phyloP scores from a whole-genome alignment of 495 filamentous ascomycete species.

The Aspergillus taichungensis region DNA sequence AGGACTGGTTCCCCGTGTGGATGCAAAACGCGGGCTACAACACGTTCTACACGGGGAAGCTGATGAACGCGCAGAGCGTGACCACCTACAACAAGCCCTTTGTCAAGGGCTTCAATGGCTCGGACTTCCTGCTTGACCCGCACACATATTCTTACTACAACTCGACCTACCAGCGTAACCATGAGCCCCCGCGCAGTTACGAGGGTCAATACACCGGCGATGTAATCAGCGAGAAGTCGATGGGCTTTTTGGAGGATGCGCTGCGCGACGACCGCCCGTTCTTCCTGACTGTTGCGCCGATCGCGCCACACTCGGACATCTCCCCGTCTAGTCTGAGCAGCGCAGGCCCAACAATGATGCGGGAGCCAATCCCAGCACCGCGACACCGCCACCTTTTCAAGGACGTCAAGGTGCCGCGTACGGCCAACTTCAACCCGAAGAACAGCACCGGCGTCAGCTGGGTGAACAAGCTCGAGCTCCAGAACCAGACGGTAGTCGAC shows the following conservation, averaged over 20 bases:
- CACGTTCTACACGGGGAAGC: constrained; percentile 66
- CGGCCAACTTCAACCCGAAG: constrained; percentile 36
- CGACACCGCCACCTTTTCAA: constrained; percentile 31
- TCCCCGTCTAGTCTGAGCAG: constrained; percentile 18
- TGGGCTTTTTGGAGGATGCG: constrained; percentile 57
- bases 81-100: constrained; percentile 51
- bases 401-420: constrained; percentile 30
- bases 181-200: constrained; percentile 47
- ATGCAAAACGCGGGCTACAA: constrained; percentile 61
- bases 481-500: constrained; percentile 45
- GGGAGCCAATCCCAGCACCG: constrained; percentile 41
- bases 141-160: constrained; percentile 66
- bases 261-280: constrained; percentile 46
- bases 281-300: constrained; percentile 58
- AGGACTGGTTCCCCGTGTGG: constrained; percentile 60
- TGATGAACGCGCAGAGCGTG: constrained; percentile 57
- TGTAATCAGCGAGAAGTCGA: constrained; percentile 53
- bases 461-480: constrained; percentile 45
- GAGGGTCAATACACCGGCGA: constrained; percentile 52
- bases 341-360: constrained; percentile 23
- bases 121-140: constrained; percentile 63
- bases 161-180: constrained; percentile 55
- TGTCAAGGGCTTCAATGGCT: constrained; percentile 46
- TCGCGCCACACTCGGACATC: constrained; percentile 58
- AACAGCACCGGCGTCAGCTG: constrained; percentile 54